Evolutionary conservation across 164 flowering plant species (phyloP).

Genomic region (Aristolochia contorta): DNA sequence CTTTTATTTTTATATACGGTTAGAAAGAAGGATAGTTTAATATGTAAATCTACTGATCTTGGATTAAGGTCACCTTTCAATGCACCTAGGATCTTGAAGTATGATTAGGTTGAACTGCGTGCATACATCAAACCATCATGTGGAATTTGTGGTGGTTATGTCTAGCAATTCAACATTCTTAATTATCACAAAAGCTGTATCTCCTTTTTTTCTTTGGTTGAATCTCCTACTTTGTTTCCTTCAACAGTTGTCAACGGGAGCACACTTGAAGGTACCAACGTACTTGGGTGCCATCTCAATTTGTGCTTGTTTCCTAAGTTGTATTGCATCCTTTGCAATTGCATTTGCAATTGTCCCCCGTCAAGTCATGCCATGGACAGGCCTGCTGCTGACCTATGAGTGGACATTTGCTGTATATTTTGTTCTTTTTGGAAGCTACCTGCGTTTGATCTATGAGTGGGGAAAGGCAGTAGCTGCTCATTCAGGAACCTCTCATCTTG

Average conservation of each 20-base stretch:
- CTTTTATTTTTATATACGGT: no score
- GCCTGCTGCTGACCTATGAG: conserved; percentile 82
- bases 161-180: no score
- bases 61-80: no score
- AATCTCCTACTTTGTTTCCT: not conserved
- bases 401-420: conserved; percentile 72
- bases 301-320: conserved; percentile 50
- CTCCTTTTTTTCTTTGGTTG: not conserved
- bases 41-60: no score
- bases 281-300: conserved; percentile 68
- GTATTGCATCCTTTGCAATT: conserved; percentile 44
- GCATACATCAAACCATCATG: no score
- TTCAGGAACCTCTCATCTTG: conserved; percentile 36
- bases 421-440: conserved; percentile 64
- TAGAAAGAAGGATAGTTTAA: no score
- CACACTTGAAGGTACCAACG: conserved; percentile 50
- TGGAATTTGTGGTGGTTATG: no score
- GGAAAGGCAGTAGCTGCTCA: conserved; percentile 50
- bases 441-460: conserved; percentile 52
- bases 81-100: no score
- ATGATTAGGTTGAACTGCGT: no score
- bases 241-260: conserved; percentile 36
- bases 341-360: conserved; percentile 71
- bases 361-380: conserved; percentile 97
- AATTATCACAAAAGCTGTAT: not conserved